Conservation (phyloP, 163 green algal species). For the Scenedesmus sp. region DNA sequence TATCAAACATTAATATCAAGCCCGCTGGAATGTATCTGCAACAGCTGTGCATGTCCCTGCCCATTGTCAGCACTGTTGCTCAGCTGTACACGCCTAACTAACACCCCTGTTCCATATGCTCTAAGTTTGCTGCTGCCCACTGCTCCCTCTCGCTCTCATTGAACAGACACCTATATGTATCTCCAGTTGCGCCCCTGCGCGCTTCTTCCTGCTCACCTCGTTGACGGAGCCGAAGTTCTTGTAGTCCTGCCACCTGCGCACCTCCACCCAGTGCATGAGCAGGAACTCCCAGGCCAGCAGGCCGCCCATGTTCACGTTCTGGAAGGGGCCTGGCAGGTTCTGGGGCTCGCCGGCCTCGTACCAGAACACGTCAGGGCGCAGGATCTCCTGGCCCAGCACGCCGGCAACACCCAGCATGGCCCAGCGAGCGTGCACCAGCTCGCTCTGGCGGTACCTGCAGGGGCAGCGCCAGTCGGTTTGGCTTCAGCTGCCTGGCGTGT, state of each 20-base stretch:
- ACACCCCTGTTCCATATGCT: neutral
- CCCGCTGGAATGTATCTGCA: neutral
- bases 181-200: neutral
- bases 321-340: constrained; percentile 82
- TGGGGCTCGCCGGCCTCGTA: constrained; percentile 80
- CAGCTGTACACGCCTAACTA: neutral
- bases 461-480: too few relatives aligned
- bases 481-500: neutral
- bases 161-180: neutral
- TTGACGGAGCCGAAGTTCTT: constrained; percentile 91
- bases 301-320: constrained; percentile 83
- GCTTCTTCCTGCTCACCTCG: constrained; percentile 58
- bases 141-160: neutral
- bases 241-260: constrained; percentile 92
- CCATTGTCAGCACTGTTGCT: neutral
- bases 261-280: constrained; percentile 95
- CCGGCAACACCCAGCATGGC: constrained; percentile 95
- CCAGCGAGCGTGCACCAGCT: constrained; percentile 94
- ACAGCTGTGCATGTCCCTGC: neutral
- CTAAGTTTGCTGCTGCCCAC: neutral
- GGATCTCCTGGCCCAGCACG: constrained; percentile 90
- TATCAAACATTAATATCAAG: neutral
- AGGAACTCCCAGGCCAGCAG: constrained; percentile 89
- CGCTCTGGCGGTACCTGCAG: constrained; percentile 83
- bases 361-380: constrained; percentile 78